Evolutionary conservation across 257 asterid species (phyloP).

Genomic region (Solanum sejunctum): DNA sequence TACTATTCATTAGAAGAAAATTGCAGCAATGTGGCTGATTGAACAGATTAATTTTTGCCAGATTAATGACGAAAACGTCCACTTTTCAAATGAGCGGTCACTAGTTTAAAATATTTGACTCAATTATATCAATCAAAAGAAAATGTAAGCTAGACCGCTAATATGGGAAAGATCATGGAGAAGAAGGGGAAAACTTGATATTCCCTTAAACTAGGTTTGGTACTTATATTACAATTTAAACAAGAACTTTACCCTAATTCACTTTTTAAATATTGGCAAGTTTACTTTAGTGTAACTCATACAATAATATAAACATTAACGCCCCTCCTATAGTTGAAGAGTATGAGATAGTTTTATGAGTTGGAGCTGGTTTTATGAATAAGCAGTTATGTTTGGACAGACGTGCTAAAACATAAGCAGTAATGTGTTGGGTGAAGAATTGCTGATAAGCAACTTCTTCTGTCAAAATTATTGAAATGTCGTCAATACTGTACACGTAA

Average conservation of each 20-base stretch:
- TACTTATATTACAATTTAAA: background rate
- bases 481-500: background rate
- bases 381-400: background rate
- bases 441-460: background rate
- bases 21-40: background rate
- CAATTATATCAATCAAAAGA: background rate
- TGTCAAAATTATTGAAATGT: background rate
- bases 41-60: background rate
- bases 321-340: no score
- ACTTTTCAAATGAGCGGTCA: background rate
- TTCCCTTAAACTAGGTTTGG: background rate
- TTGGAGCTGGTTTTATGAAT: background rate
- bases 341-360: background rate
- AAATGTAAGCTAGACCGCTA: background rate
- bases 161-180: background rate
- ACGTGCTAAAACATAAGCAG: background rate
- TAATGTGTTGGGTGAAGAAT: background rate
- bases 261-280: background rate
- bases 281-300: background rate
- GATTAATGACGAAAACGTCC: background rate
- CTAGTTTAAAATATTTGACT: background rate
- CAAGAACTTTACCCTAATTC: background rate
- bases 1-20: background rate
- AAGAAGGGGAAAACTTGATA: background rate
- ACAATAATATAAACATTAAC: background rate